Base-by-base conservation (phyloP, 2,329 filamentous ascomycete genomes). In the Aspergillus aculeatinus region DNA sequence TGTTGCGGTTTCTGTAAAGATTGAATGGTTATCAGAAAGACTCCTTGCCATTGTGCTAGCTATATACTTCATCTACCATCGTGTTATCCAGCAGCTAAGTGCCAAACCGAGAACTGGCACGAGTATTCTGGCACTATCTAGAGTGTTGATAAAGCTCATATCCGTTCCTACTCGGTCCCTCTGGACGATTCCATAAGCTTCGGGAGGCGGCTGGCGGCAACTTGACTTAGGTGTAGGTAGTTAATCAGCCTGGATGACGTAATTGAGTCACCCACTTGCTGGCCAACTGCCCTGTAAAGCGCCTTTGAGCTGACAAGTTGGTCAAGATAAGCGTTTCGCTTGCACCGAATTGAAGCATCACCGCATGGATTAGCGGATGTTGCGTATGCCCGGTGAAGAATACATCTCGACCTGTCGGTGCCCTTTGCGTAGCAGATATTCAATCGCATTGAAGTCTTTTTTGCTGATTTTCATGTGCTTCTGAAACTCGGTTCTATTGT, bases 361-460 rank as follows among this genome's bases (percentile, higher is more conserved):
- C 27, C 9, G 42, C 19, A 27, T 58, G 16, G 31, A 69, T 71
- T 71, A 74, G 60, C 70, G 70, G 57, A 96, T 88, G 74, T 95
- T 91, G 70, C 87, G 91, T 69, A 96, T 92, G 2, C 89, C 89
- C 27, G 89, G 87, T 5, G 88, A 85, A n/a, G 89, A 86, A 76
- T 95, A 95, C 50, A 87, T 84, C 64, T 96, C 91, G 19, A 97
- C 80, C 73, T 96, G 92, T 49, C 91, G 85, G 47, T 85, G 83
- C 23, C 93, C 93, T 74, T 91, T 94, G 61, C 93, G 85, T 55
- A 97, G 73, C 35, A 96, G 80, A 74, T 91, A 95, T 75, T 97
- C 93, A 59, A 97, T 89, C 5, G 92, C 88, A 16, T 83, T 82
- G 76, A 96, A 96, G 71, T 96, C 92, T 67, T 91, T 92, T 77